Percentiles rank a stretch among this genome's conserved stretches.
Conservation (phyloP, 2,329 filamentous ascomycete genomes). For the Cytospora chrysosperma region DNA sequence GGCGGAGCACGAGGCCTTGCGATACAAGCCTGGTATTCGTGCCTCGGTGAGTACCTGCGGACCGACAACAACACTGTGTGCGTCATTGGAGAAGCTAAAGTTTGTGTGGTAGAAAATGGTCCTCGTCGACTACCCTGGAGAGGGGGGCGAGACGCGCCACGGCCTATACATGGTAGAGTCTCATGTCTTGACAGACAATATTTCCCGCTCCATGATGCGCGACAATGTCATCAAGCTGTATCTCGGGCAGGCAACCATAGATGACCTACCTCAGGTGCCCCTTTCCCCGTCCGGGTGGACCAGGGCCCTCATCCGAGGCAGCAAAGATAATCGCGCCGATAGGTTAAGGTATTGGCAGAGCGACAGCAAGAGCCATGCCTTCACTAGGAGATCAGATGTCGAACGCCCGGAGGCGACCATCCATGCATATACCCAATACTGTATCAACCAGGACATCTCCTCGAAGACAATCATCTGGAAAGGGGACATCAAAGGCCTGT, state of each 20-base stretch:
- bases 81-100: background rate
- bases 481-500: slow-evolving; percentile 7
- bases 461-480: background rate
- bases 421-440: background rate
- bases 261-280: slow-evolving; percentile 5
- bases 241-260: background rate
- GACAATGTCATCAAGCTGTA: slow-evolving; percentile 11
- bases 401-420: background rate
- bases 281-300: background rate
- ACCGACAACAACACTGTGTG: background rate
- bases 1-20: background rate
- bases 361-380: background rate
- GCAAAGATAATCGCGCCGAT: background rate
- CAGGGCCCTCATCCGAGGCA: background rate
- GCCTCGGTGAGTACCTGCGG: background rate
- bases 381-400: background rate
- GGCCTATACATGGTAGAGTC: background rate
- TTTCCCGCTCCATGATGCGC: slow-evolving; percentile 1
- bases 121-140: slow-evolving; percentile 1
- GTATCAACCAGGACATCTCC: background rate
- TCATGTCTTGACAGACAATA: slow-evolving; percentile 6
- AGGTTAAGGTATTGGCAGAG: slow-evolving; percentile 4
- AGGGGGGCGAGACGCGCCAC: background rate
- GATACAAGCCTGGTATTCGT: slow-evolving; percentile 2
- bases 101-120: background rate